phyloP scores from a whole-genome alignment of 2,329 filamentous ascomycete species.

The Fusarium sp. region DNA sequence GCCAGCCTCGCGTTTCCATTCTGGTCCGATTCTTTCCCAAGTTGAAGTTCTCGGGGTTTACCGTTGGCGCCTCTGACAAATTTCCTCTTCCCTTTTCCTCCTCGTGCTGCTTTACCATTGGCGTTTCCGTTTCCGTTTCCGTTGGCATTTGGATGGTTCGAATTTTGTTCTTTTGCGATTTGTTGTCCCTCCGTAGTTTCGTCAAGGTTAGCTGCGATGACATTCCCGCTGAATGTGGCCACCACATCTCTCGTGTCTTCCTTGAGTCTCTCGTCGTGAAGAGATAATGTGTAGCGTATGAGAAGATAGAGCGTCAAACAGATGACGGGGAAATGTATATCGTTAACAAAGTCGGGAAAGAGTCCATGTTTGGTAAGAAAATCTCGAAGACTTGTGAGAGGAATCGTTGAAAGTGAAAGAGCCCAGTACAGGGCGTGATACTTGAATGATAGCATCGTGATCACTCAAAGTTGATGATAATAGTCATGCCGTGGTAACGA shows the following conservation, averaged over 20 bases:
- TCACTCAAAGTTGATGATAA: not conserved
- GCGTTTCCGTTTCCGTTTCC: not conserved
- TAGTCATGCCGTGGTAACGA: not conserved
- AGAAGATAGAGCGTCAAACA: constrained; percentile 24
- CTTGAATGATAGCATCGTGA: constrained; percentile 34
- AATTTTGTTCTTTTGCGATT: not conserved
- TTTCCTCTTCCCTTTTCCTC: not conserved
- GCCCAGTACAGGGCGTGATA: constrained; percentile 38
- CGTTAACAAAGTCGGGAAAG: not conserved
- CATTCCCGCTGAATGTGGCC: not conserved
- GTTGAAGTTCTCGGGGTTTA: not conserved
- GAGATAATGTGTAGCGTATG: not conserved
- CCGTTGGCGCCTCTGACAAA: not conserved
- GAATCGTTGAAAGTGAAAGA: constrained; percentile 29
- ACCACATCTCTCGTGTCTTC: not conserved
- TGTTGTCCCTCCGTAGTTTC: not conserved
- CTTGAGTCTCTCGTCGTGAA: not conserved
- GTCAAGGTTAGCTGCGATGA: not conserved
- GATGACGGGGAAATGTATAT: not conserved
- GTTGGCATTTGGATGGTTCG: not conserved
- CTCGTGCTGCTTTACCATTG: not conserved
- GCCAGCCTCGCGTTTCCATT: constrained; percentile 3
- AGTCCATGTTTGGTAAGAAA: constrained; percentile 2
- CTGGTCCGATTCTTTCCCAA: not conserved
- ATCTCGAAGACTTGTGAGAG: constrained; percentile 6